Evolutionary conservation across 495 filamentous ascomycete genomes (phyloP), one percentile per base, ranked within the genome.

Genomic region (Neurospora sp.): DNA sequence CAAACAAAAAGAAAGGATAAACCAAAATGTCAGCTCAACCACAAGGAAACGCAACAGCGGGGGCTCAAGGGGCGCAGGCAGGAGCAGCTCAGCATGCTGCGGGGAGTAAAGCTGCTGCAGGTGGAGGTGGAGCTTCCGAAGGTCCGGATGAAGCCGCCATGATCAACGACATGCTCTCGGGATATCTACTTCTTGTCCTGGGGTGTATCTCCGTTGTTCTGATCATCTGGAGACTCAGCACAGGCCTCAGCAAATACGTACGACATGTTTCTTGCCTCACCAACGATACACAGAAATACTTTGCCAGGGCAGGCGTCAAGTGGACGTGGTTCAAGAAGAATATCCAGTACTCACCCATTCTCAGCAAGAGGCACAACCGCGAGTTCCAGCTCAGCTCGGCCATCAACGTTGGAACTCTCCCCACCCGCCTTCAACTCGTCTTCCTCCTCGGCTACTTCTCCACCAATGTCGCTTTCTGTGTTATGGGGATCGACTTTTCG

Each of bases 361-460:
- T 91, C 75, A 87, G 85, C 38, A 93, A 94, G 76, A 86, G 94
- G 75, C 96, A 98, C 80, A 97, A 98, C 76, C 86, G 91, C 39
- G 93, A 97, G 79, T 86, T 98, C 74, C 91, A 93, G 77, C 82
- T 99, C n/a, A 94, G 92, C 40, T 86, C 87, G 10, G 94, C 93
- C n/a, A 74, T 98, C 78, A 93, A 91, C 75, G 90, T 97, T 69
- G 96, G 96, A 53, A 97, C 94, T 1, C 82, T 99, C 20, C 96
- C 96, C 1, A 92, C 93, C 4, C 85, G 96, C 38, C 90, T 97
- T 76, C 94, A 99, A 75, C 88, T 91, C 5, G 80, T 94, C 38
- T 85, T 98, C 75, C 83, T 99, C 69, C 12, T 86, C 3, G 79
- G 87, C 20, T 97, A 97, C 81, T 79, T 95, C 27, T 83, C 85